Conservation (phyloP, 345 rosid genomes). For the Heritiera littoralis region DNA sequence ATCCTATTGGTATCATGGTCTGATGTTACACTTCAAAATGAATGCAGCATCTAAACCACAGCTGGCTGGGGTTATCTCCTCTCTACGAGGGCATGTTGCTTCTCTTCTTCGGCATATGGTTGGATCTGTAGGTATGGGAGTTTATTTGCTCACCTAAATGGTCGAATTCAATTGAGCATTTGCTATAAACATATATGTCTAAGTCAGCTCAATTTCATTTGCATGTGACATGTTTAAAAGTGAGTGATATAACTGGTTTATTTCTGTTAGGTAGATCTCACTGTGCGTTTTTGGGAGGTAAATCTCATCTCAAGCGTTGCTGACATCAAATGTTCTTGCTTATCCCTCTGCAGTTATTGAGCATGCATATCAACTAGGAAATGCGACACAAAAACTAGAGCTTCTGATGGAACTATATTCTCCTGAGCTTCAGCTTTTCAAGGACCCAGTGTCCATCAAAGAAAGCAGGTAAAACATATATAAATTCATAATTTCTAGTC, state of each 20-base stretch:
- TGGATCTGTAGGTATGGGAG: conserved; percentile 76
- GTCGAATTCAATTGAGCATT: neutral
- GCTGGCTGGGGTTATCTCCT: conserved; percentile 65
- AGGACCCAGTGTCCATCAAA: conserved; percentile 54
- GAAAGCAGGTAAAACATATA: conserved; percentile 59
- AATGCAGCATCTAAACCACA: conserved; percentile 79
- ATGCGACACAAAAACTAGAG: conserved; percentile 82
- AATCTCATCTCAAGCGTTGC: neutral
- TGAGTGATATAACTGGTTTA: neutral
- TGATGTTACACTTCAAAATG: neutral
- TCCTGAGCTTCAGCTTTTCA: conserved; percentile 84
- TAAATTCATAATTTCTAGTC: neutral
- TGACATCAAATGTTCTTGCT: neutral
- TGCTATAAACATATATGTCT: neutral
- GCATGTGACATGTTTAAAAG: neutral
- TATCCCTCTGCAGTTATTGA: conserved; percentile 59
- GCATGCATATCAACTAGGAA: conserved; percentile 80
- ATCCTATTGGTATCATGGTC: neutral
- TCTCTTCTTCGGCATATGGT: conserved; percentile 83
- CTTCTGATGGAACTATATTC: conserved; percentile 87
- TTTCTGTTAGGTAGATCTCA: conserved; percentile 1
- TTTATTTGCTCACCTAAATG: neutral
- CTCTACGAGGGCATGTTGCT: conserved; percentile 78
- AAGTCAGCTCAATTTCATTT: neutral
- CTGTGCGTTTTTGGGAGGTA: neutral